Percentiles rank a stretch among this genome's conserved stretches.
Conservation (phyloP, 306 rosid genomes). For the Neltuma alba region DNA sequence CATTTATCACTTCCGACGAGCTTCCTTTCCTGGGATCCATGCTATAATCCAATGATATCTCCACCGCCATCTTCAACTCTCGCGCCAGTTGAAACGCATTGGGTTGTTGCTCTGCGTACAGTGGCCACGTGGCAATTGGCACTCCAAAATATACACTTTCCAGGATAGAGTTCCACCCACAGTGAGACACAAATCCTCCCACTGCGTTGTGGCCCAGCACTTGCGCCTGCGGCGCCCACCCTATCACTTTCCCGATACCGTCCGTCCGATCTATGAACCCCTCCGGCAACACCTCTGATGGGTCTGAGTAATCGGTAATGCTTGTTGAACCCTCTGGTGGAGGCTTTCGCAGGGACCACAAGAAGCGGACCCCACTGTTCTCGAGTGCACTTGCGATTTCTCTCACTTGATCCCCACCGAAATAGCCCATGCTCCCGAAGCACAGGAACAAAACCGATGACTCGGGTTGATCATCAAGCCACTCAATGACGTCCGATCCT, state of each 20-base stretch:
- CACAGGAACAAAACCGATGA: constrained; percentile 51
- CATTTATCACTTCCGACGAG: not conserved
- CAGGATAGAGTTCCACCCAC: not conserved
- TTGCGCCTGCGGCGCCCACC: not conserved
- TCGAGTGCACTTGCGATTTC: not conserved
- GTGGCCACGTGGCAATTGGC: not conserved
- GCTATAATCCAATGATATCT: not conserved
- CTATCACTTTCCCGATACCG: not conserved
- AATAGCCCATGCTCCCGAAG: constrained; percentile 2
- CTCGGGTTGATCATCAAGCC: constrained; percentile 44
- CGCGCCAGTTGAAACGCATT: not conserved
- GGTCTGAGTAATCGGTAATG: not conserved
- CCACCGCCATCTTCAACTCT: not conserved
- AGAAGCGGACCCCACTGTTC: not conserved
- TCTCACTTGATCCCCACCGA: not conserved
- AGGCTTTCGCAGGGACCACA: constrained; percentile 27
- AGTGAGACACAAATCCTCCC: constrained; percentile 8
- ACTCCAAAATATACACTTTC: not conserved
- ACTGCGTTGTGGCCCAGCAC: not conserved
- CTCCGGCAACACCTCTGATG: not conserved
- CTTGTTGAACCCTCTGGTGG: not conserved
- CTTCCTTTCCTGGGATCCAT: not conserved
- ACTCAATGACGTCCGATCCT: constrained; percentile 16
- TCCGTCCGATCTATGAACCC: not conserved
- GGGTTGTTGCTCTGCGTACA: not conserved